These are phyloP conservation scores for Stemphylium beticola DNA, from an alignment of 2,329 filamentous ascomycete genomes.

Conservation along the genomic window DNA sequence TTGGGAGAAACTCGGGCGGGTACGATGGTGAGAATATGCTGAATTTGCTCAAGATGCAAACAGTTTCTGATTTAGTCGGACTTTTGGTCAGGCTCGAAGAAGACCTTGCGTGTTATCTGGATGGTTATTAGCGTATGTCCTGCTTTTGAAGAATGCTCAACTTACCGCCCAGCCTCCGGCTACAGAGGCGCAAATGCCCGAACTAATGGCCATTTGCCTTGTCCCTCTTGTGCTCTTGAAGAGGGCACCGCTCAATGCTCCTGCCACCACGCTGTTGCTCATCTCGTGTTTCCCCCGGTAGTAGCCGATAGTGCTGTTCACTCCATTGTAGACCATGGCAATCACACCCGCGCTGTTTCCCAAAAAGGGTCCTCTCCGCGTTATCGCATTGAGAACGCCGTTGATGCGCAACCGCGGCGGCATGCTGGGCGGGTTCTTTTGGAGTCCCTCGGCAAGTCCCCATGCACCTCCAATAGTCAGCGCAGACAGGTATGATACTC, in stretches of 20 bases:
- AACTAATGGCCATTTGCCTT: constrained; percentile 92
- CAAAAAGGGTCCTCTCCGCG: constrained; percentile 88
- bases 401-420: constrained; percentile 93
- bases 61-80: constrained; percentile 3
- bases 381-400: constrained; percentile 92
- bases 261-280: constrained; percentile 84
- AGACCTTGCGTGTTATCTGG: constrained; percentile 37
- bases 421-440: constrained; percentile 70
- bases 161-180: constrained; percentile 87
- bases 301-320: constrained; percentile 50
- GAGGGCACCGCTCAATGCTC: constrained; percentile 85
- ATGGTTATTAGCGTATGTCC: neutral
- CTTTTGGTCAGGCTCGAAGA: constrained; percentile 31
- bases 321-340: constrained; percentile 94
- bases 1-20: neutral
- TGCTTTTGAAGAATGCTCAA: neutral
- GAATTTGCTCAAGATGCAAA: constrained; percentile 4
- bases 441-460: constrained; percentile 89
- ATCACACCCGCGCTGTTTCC: constrained; percentile 96
- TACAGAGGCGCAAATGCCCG: constrained; percentile 83
- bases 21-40: neutral
- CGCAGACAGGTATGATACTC: constrained; percentile 89
- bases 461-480: constrained; percentile 85
- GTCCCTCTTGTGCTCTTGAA: constrained; percentile 96
- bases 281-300: constrained; percentile 65